Base-by-base conservation (phyloP, 2,329 filamentous ascomycete species). In the Scorias spongiosa region DNA sequence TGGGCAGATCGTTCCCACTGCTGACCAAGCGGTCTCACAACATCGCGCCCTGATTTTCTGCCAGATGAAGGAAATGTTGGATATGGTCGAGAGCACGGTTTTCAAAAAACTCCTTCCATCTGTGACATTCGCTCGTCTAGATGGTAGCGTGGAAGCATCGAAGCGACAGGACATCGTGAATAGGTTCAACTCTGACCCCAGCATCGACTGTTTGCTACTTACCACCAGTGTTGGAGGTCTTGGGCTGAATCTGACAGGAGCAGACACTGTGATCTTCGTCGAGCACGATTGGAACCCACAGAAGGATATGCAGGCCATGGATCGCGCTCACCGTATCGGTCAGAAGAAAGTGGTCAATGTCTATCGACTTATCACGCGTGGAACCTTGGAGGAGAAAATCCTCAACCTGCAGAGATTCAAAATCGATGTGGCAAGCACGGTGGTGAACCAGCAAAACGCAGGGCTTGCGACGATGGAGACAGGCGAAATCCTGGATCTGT, bases 301-400 rank as follows among this genome's bases (percentile, higher is more conserved):
- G 61, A 94, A 94, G 64, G 91, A 98, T 64, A 77, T 98, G 53
- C 91, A 98, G 60, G 91, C 91, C 52, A 98, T 98, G 91, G 91
- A 98, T 60, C 86, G 91, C 47, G 91, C 91, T 8, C 91, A 98
- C 70, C 81, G 91, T 54, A 96, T 98, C 56, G 91, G 91, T 2
- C 91, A 98, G 69, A 98, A 98, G 78, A 98, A 96, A 75, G 91
- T 96, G 32, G 91, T 98, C 54, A 98, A 98, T 58, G 91, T 98
- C 12, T 98, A 98, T 65, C 86, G 91, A 18, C 74, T 98, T 51
- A 91, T 98, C 56, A 98, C 91, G 5, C 77, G 91, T 52, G 91
- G 91, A 49, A 98, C 93, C 2, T 68, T 98, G 41, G 91, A 98
- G 64, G 91, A 98, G 70, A 98, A 98, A 76, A 98, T 98, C 58